Conservation (phyloP, 2,329 filamentous ascomycete species). For the Aspergillus pseudoglaucus region DNA sequence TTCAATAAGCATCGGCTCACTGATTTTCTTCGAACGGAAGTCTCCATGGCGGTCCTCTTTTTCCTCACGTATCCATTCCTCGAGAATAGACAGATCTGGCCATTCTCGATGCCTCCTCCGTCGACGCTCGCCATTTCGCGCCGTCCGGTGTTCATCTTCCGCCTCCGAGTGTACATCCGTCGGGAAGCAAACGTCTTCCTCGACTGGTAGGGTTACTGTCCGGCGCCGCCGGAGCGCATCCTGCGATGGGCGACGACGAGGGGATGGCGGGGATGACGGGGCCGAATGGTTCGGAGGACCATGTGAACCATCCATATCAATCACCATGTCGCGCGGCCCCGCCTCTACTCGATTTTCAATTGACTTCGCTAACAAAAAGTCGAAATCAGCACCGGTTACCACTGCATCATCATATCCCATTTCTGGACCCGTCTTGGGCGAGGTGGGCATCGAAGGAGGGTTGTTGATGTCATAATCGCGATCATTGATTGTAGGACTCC, state of each 20-base stretch:
- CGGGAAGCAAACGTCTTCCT: slow-evolving; percentile 91
- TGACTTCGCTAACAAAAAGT: slow-evolving; percentile 32
- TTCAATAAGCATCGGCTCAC: slow-evolving; percentile 85
- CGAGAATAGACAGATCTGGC: slow-evolving; percentile 77
- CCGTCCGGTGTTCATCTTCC: slow-evolving; percentile 51
- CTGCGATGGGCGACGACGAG: slow-evolving; percentile 29
- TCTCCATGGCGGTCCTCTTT: slow-evolving; percentile 81
- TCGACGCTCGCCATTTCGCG: slow-evolving; percentile 40
- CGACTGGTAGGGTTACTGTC: slow-evolving; percentile 58
- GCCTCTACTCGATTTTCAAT: slow-evolving; percentile 30
- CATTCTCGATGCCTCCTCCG: slow-evolving; percentile 65
- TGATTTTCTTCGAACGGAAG: slow-evolving; percentile 81
- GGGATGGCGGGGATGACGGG: slow-evolving; percentile 36
- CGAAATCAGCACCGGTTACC: slow-evolving; percentile 37
- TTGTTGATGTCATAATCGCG: slow-evolving; percentile 58
- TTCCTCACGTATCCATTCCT: slow-evolving; percentile 86
- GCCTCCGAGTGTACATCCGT: slow-evolving; percentile 74
- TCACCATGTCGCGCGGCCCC: slow-evolving; percentile 34
- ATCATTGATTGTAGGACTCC: slow-evolving; percentile 17
- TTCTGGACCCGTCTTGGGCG: slow-evolving; percentile 49
- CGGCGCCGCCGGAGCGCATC: slow-evolving; percentile 44
- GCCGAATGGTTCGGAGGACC: slow-evolving; percentile 15
- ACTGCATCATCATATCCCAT: slow-evolving; percentile 51
- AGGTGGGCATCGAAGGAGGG: slow-evolving; percentile 56
- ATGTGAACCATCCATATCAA: slow-evolving; percentile 37